Evolutionary conservation across 345 rosid genomes (phyloP).

Genomic region (Eucalyptus erythrocorys): DNA sequence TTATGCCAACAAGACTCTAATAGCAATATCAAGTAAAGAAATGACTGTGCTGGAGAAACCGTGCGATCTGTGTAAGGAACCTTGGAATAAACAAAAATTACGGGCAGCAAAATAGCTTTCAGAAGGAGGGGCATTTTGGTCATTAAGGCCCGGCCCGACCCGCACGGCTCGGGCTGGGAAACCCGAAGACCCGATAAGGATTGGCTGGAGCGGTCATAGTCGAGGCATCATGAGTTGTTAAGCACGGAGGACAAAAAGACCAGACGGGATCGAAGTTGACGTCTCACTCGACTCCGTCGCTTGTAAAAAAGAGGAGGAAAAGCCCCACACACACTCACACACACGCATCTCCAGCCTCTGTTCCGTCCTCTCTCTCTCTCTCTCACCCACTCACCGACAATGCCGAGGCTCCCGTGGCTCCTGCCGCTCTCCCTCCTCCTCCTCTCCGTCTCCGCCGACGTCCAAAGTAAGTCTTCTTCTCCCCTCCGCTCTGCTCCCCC

Average conservation of each 20-base stretch:
- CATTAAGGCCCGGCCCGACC: background rate
- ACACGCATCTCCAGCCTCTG: background rate
- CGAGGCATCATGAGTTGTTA: background rate
- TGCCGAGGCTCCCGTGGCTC: background rate
- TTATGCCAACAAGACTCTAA: accelerated
- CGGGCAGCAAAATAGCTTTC: background rate
- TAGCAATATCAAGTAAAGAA: background rate
- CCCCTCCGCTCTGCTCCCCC: background rate
- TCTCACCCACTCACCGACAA: background rate
- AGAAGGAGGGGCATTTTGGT: background rate
- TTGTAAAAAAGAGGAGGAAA: too few relatives aligned
- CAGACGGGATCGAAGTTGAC: background rate
- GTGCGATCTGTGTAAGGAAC: too few relatives aligned
- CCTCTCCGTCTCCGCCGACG: background rate
- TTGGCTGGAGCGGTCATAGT: background rate
- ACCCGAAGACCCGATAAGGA: background rate
- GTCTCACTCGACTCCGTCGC: background rate
- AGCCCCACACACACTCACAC: background rate
- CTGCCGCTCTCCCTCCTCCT: background rate
- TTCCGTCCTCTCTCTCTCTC: background rate
- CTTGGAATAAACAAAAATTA: background rate
- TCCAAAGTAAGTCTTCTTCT: background rate
- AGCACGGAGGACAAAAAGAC: background rate
- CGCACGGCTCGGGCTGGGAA: background rate
- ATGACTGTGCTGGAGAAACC: accelerated